These are phyloP conservation scores for Trypanosoma vivax DNA, from an alignment of 208 protist species.

Conservation along the genomic window DNA sequence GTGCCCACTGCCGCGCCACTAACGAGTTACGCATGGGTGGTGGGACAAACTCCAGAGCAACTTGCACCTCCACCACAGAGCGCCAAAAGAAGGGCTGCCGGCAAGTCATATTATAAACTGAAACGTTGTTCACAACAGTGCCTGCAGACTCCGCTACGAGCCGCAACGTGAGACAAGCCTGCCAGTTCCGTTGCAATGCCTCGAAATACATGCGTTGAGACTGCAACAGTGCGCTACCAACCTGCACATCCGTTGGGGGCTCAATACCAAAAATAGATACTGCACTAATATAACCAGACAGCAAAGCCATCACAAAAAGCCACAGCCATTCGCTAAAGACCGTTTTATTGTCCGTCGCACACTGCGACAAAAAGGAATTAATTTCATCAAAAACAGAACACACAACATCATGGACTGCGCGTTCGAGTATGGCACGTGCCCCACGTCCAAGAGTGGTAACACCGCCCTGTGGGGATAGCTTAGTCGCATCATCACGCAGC, in stretches of 20 bases:
- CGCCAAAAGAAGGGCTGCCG: slow-evolving; percentile 15
- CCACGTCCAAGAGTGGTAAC: neutral
- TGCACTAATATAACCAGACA: slow-evolving; percentile 9
- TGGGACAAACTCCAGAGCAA: slow-evolving; percentile 2
- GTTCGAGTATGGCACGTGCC: neutral
- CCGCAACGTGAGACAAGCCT: slow-evolving; percentile 9
- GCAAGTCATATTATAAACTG: slow-evolving; percentile 11
- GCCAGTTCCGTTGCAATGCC: slow-evolving; percentile 6
- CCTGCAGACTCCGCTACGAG: slow-evolving; percentile 2
- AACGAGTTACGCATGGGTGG: neutral
- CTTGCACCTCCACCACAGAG: slow-evolving; percentile 10
- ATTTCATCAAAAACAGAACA: slow-evolving; percentile 8
- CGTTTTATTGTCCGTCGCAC: neutral
- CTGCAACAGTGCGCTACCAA: neutral
- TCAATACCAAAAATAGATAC: neutral
- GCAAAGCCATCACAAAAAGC: slow-evolving; percentile 15
- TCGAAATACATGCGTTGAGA: slow-evolving; percentile 15
- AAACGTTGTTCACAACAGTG: neutral
- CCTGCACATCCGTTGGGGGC: neutral
- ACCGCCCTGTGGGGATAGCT: neutral
- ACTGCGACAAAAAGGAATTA: slow-evolving; percentile 7
- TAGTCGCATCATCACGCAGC: slow-evolving; percentile 1
- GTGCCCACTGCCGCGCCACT: slow-evolving; percentile 4
- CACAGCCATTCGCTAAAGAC: slow-evolving; percentile 16
- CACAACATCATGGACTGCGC: neutral